Conservation (phyloP, 23 red algal genomes). For the Cyanidium caldarium region DNA sequence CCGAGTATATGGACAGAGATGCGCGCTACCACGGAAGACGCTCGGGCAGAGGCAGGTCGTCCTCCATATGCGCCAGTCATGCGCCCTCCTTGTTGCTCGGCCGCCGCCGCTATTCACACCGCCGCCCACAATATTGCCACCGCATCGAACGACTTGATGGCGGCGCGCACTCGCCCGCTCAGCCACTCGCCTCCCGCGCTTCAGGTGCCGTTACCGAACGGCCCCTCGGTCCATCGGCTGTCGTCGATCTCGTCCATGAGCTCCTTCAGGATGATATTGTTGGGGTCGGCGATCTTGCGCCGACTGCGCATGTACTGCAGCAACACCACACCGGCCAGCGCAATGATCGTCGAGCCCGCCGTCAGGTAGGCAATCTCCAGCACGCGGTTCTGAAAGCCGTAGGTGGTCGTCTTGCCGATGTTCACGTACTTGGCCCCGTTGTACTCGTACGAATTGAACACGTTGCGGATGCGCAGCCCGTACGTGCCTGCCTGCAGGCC, state of each 20-base stretch:
- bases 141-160: no score
- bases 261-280: neutral
- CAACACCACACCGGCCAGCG: neutral
- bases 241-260: conserved; percentile 8
- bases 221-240: neutral
- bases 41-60: no score
- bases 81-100: no score
- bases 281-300: neutral
- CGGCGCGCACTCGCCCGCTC: no score
- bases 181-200: no score
- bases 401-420: neutral
- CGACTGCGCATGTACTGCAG: neutral
- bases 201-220: no score
- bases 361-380: neutral
- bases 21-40: no score
- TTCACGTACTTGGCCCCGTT: neutral
- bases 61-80: no score
- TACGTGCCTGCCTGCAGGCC: neutral
- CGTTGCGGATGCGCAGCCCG: neutral
- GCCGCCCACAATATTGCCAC: no score
- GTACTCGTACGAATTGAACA: neutral
- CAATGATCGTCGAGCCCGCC: neutral
- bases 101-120: no score
- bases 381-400: neutral
- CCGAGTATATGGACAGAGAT: no score